Evolutionary conservation across 2,329 filamentous ascomycete species (phyloP).

Genomic region (Escovopsis sp.): DNA sequence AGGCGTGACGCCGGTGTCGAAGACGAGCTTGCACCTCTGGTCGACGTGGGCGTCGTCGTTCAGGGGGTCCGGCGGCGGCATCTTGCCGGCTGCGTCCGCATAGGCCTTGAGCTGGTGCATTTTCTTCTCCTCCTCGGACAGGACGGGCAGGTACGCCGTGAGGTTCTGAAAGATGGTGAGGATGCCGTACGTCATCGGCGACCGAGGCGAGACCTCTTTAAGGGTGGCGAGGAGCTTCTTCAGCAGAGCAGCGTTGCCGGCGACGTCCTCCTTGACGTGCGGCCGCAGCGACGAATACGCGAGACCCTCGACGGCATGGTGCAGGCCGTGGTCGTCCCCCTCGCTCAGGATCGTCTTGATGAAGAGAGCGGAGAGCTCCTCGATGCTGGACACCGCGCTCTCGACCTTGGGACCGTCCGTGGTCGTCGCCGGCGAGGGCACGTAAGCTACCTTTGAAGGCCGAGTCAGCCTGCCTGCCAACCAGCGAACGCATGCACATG

Average conservation of each 20-base stretch:
- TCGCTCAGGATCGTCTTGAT: conserved; percentile 46
- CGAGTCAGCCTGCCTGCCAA: conserved; percentile 33
- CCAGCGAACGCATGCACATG: conserved; percentile 11
- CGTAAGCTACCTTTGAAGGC: conserved; percentile 39
- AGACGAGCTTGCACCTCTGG: conserved; percentile 59
- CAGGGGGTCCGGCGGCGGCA: conserved; percentile 46
- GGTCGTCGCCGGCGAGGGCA: conserved; percentile 23
- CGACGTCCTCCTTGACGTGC: conserved; percentile 68
- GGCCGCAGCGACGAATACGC: conserved; percentile 83
- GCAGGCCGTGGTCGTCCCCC: conserved; percentile 39
- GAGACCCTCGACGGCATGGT: conserved; percentile 74
- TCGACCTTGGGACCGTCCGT: conserved; percentile 30
- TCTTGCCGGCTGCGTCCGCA: conserved; percentile 64
- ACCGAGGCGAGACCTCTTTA: conserved; percentile 41
- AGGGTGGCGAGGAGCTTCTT: conserved; percentile 52
- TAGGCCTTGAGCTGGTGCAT: conserved; percentile 89
- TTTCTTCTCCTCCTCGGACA: conserved; percentile 83
- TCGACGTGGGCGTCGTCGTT: conserved; percentile 64
- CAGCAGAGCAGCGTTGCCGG: conserved; percentile 52
- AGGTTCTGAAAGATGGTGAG: conserved; percentile 78
- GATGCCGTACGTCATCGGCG: conserved; percentile 66
- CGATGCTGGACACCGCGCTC: conserved; percentile 43
- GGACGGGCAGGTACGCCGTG: conserved; percentile 59
- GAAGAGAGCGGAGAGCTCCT: conserved; percentile 49
- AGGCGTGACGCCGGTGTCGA: conserved; percentile 64